Conservation (phyloP, 2,329 filamentous ascomycete genomes). For the Sporothrix phasma region DNA sequence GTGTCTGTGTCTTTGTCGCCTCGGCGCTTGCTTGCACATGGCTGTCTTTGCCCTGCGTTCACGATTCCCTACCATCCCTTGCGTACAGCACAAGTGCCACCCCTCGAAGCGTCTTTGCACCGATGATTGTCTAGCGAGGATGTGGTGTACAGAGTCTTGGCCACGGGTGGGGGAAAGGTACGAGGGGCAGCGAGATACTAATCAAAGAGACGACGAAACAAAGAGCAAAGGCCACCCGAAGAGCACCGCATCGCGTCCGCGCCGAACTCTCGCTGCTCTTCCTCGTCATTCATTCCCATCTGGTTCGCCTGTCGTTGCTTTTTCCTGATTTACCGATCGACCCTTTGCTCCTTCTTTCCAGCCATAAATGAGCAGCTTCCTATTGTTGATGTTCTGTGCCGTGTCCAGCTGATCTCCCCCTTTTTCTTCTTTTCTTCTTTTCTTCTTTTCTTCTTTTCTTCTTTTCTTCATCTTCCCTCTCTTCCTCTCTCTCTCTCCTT, state of each 20-base stretch:
- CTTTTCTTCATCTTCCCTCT: not conserved
- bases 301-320: not conserved
- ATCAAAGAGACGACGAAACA: not conserved
- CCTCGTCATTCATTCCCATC: not conserved
- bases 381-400: not conserved
- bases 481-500: not conserved
- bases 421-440: conserved; percentile 24
- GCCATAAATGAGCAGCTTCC: not conserved
- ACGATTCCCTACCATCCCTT: not conserved
- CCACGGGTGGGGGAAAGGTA: not conserved
- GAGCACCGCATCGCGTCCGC: not conserved
- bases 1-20: not conserved
- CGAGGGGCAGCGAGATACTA: not conserved
- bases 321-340: not conserved
- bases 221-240: not conserved
- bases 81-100: not conserved
- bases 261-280: not conserved
- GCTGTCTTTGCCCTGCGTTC: not conserved
- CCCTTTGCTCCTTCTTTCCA: conserved; percentile 1
- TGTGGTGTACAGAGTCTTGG: not conserved
- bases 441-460: not conserved
- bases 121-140: not conserved
- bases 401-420: conserved; percentile 25
- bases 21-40: conserved; percentile 17
- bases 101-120: not conserved